Conservation (phyloP, 2,329 filamentous ascomycete species). For the Xylaria sp. region DNA sequence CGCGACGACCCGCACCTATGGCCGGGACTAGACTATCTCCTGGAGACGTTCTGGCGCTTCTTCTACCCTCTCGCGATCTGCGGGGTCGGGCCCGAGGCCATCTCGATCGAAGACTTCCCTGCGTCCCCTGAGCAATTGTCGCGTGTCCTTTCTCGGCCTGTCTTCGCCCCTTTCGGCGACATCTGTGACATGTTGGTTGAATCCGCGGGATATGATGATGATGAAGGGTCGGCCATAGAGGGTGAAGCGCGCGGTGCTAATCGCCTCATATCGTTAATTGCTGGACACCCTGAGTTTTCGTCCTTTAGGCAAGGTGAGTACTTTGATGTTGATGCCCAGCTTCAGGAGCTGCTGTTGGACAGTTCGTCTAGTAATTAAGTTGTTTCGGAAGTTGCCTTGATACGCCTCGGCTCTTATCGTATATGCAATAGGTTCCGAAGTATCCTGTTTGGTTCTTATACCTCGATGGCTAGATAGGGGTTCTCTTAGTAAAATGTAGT, state of each 20-base stretch:
- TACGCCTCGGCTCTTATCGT: not conserved
- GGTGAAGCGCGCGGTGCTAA: conserved; percentile 7
- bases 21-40: conserved; percentile 11
- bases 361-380: not conserved
- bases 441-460: too few species aligned
- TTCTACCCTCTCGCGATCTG: conserved; percentile 12
- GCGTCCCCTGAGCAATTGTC: not conserved
- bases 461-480: not conserved
- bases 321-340: conserved; percentile 23
- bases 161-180: conserved; percentile 19
- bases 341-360: not conserved
- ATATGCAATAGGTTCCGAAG: too few species aligned
- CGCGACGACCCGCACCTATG: conserved; percentile 22
- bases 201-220: conserved; percentile 10
- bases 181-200: conserved; percentile 32
- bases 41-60: conserved; percentile 33
- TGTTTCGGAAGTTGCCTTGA: not conserved
- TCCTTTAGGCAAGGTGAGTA: conserved; percentile 26
- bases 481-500: too few species aligned
- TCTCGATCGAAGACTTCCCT: not conserved
- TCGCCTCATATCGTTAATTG: conserved; percentile 25
- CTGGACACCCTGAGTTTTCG: conserved; percentile 14
- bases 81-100: not conserved
- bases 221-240: not conserved
- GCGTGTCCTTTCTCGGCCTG: not conserved